Evolutionary conservation across 495 filamentous ascomycete species (phyloP).

Genomic region (Hyphodiscus hymeniophilus): DNA sequence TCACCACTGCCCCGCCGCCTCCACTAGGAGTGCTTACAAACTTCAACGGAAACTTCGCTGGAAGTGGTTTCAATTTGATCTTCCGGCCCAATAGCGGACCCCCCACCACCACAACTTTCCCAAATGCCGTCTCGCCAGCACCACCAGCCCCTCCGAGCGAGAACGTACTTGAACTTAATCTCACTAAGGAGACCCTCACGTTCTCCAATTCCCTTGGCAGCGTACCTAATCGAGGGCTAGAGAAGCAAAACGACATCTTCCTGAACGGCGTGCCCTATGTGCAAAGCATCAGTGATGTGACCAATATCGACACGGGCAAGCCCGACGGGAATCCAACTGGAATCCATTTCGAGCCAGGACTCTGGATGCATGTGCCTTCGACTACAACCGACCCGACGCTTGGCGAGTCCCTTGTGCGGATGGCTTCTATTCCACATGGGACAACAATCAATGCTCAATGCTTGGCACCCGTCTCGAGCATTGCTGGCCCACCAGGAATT

Average conservation of each 20-base stretch:
- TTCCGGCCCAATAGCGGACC: constrained; percentile 8
- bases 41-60: constrained; percentile 9
- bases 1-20: background rate
- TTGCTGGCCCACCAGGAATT: constrained; percentile 16
- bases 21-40: constrained; percentile 6
- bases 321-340: constrained; percentile 11
- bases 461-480: constrained; percentile 11
- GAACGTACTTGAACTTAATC: constrained; percentile 19
- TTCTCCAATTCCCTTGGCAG: constrained; percentile 15
- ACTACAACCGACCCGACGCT: constrained; percentile 11
- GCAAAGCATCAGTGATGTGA: constrained; percentile 17
- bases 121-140: background rate
- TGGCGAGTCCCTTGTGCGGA: constrained; percentile 16
- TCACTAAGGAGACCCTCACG: constrained; percentile 15
- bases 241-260: constrained; percentile 15
- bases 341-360: constrained; percentile 22
- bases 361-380: constrained; percentile 22
- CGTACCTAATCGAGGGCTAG: constrained; percentile 18
- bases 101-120: constrained; percentile 3
- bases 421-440: constrained; percentile 29
- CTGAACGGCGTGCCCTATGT: constrained; percentile 18
- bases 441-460: constrained; percentile 28
- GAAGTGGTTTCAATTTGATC: constrained; percentile 8
- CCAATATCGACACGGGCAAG: constrained; percentile 15
- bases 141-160: constrained; percentile 7